Evolutionary conservation across 192 early-diverging fungal genomes (phyloP), one percentile per base, ranked within the genome.

Genomic region (Oehlia diaphana): DNA sequence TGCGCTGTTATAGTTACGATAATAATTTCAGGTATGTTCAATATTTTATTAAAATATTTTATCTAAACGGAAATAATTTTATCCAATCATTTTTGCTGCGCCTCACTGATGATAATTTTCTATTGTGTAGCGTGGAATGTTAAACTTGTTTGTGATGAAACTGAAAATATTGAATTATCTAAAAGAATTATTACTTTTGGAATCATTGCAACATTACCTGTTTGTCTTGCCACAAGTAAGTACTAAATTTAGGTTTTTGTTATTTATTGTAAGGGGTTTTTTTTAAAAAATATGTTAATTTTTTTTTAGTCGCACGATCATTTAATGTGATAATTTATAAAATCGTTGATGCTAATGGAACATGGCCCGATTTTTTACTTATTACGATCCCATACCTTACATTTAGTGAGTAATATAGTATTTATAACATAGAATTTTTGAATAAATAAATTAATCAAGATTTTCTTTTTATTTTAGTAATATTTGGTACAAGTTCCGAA

Each of bases 351-450:
- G 13, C 10, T 31, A 26, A 0, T 26, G 31, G 26, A 26, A 66
- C 14, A 26, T 66, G 64, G 64, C 23, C 64, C 9, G 64, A 66
- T 66, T 66, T 31, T 66, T 66, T 66, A 66, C 14, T 66, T 12
- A 28, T 66, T 16, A 28, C 13, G 14, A 2, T 66, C 26, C 64
- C 64, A 31, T 66, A 66, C 33, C 4, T 66, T 26, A 33, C 64
- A 33, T 66, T 66, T 66, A 33, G 64, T 66, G 31, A 66, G 64
- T 66, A 14, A 10, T 31, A 31, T 31, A 31, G 31, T 2, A 4
- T 66, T 33, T 28, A 66, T 3, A 31, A 33, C 21, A 9, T 66
- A 13, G 12, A 14, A 5, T 26, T 63, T 2, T 26, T 31, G 26
- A n/a, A 26, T 6, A 28, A 14, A 66, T 28, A 31, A 65, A 26